Base-by-base conservation (phyloP, 2,329 filamentous ascomycete species). In the Neonectria ditissima region DNA sequence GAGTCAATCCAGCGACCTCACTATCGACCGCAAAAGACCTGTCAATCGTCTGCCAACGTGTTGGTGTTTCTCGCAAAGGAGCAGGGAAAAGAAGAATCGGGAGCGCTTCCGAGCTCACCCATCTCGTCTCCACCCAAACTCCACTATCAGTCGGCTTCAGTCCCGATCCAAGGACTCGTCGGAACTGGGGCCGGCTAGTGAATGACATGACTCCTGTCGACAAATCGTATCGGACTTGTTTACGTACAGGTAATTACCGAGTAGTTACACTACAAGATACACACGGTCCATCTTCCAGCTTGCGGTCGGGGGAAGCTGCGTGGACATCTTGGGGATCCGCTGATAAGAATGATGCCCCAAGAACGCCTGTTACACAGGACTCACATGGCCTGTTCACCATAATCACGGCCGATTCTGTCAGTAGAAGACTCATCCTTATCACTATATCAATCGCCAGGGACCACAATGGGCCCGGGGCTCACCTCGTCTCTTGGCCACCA, bases 401-500 rank as follows among this genome's bases (percentile, higher is more conserved):
- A 44, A 9, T 44, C 41, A 22, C 20, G 20, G 20, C 18, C 4
- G 20, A 5, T 3, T 11, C 11, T 13, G 20, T 7, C 20, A 26
- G 20, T 20, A 13, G 26, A 28, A 28, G 26, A 28, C 26, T 13
- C 24, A 45, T 45, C 43, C 20, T 45, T 45, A 24, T 45, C 43
- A 24, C 43, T 45, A 24, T 13, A 45, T 45, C 14, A 45, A 13
- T 24, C 43, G 10, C 20, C 10, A 45, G 41, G 5, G 14, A 22
- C 8, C 43, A 24, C 43, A 41, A 47, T 59, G 56, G 30, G 41
- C 34, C 41, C 43, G 20, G 44, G 24, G 37, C 26, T 43, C 39
- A 39, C 48, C 30, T 53, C 50, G 24, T 32, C 43, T 8, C 47
- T 20, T 45, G 45, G 57, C 14, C 69, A 67, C 44, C 67, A 62